Conservation (phyloP, 192 early-diverging fungal genomes). For the Tieghemiomyces parasiticus region DNA sequence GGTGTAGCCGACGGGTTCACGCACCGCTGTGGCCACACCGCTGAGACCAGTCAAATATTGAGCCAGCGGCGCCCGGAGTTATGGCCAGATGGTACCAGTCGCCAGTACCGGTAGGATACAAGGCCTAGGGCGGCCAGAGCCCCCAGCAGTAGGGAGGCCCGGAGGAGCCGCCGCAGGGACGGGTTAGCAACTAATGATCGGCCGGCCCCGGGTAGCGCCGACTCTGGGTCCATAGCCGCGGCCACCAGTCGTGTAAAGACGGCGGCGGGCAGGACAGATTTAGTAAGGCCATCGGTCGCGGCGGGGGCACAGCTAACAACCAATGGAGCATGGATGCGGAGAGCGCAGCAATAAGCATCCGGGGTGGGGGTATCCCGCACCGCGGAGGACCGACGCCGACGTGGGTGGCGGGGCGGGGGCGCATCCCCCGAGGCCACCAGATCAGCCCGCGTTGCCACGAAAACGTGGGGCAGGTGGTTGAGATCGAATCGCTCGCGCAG, state of each 20-base stretch:
- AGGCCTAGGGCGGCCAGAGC: background rate
- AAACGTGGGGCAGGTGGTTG: conserved; percentile 70
- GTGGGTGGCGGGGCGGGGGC: too few relatives aligned
- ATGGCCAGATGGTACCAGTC: too few relatives aligned
- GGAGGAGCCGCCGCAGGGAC: background rate
- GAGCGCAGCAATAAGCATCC: conserved; percentile 80
- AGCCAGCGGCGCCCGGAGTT: too few relatives aligned
- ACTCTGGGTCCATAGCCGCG: conserved; percentile 64
- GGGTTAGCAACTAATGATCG: background rate
- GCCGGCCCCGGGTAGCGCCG: background rate
- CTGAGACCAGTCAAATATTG: too few relatives aligned
- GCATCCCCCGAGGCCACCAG: too few relatives aligned
- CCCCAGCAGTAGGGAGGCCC: background rate
- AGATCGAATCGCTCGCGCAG: conserved; percentile 71
- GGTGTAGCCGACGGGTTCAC: too few relatives aligned
- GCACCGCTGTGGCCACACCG: too few relatives aligned
- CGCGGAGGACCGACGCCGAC: too few relatives aligned
- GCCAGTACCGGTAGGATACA: background rate
- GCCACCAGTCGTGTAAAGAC: conserved; percentile 76
- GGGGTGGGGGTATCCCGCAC: too few relatives aligned
- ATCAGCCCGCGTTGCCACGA: conserved; percentile 97
- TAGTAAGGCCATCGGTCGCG: too few relatives aligned
- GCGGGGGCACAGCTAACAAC: too few relatives aligned
- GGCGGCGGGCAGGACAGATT: conserved; percentile 69
- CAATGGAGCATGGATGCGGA: conserved; percentile 77